Evolutionary conservation across 805 yeast species (phyloP).

Genomic region (Spathaspora arborariae): DNA sequence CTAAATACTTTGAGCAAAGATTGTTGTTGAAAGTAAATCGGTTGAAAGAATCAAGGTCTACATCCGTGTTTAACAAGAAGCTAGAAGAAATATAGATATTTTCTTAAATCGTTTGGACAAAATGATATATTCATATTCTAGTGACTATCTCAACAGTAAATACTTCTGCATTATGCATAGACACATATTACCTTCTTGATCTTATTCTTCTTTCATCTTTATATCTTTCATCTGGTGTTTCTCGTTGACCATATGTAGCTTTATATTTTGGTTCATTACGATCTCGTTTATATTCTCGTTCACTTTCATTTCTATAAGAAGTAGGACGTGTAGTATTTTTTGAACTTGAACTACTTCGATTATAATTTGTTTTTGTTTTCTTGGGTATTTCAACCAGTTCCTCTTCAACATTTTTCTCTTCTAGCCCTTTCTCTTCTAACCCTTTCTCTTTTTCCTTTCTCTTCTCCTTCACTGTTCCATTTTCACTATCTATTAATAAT

Average conservation of each 20-base stretch:
- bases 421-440: not conserved
- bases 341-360: constrained; percentile 13
- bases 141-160: too few species aligned
- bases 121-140: too few species aligned
- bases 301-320: not conserved
- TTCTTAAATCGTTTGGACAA: too few species aligned
- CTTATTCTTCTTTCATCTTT: constrained; percentile 1
- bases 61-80: too few species aligned
- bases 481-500: constrained; percentile 41
- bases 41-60: too few species aligned
- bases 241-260: constrained; percentile 6
- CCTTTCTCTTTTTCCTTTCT: constrained; percentile 5
- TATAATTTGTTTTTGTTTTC: constrained; percentile 22
- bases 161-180: not conserved
- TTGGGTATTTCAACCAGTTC: not conserved
- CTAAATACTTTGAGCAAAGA: too few species aligned
- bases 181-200: not conserved
- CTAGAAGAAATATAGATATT: too few species aligned
- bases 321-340: not conserved
- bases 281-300: constrained; percentile 9
- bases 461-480: constrained; percentile 5
- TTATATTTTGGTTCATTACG: constrained; percentile 4
- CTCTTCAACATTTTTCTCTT: not conserved
- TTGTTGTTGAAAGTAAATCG: too few species aligned
- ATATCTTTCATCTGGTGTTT: constrained; percentile 2